These are phyloP conservation scores for Kodamaea restingae DNA, from an alignment of 805 yeast genomes.

Conservation along the genomic window DNA sequence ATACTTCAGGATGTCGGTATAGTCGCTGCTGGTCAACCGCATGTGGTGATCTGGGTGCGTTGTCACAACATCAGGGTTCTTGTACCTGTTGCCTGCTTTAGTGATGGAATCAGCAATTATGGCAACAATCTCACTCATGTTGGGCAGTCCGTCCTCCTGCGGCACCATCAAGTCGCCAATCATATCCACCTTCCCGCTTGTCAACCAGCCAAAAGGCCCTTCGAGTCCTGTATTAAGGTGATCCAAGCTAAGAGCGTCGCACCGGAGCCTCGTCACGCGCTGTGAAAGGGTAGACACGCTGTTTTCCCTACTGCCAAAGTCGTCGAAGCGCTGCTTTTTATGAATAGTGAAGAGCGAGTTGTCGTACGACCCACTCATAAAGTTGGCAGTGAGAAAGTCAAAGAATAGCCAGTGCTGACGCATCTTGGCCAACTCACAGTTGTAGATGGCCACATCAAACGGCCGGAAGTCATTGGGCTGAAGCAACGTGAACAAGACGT, in stretches of 20 bases:
- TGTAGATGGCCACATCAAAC: constrained; percentile 82
- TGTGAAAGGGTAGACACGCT: constrained; percentile 10
- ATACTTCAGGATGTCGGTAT: constrained; percentile 44
- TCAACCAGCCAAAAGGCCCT: constrained; percentile 98
- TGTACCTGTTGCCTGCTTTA: constrained; percentile 45
- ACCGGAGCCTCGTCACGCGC: constrained; percentile 70
- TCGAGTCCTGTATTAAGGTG: constrained; percentile 85
- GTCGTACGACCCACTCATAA: constrained; percentile 88
- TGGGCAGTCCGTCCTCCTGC: constrained; percentile 49
- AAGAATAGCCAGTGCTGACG: constrained; percentile 92
- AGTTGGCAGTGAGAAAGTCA: constrained; percentile 79
- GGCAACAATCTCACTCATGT: constrained; percentile 45
- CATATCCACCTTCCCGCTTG: constrained; percentile 88
- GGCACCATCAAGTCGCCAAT: constrained; percentile 87
- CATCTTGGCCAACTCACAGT: constrained; percentile 72
- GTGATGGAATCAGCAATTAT: constrained; percentile 45
- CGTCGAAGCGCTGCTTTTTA: constrained; percentile 60
- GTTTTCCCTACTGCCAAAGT: constrained; percentile 25
- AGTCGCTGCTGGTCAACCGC: constrained; percentile 24
- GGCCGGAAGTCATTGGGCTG: constrained; percentile 84
- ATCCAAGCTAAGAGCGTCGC: constrained; percentile 81
- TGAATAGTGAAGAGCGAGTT: constrained; percentile 90
- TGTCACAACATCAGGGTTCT: constrained; percentile 28
- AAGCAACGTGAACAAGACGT: constrained; percentile 71
- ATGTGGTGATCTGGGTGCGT: constrained; percentile 26